A percentile compares a stretch with the other conserved stretches of the same genome.
Evolutionary conservation across 208 protist genomes (phyloP).

Genomic region (Wallacemonas sp.): DNA sequence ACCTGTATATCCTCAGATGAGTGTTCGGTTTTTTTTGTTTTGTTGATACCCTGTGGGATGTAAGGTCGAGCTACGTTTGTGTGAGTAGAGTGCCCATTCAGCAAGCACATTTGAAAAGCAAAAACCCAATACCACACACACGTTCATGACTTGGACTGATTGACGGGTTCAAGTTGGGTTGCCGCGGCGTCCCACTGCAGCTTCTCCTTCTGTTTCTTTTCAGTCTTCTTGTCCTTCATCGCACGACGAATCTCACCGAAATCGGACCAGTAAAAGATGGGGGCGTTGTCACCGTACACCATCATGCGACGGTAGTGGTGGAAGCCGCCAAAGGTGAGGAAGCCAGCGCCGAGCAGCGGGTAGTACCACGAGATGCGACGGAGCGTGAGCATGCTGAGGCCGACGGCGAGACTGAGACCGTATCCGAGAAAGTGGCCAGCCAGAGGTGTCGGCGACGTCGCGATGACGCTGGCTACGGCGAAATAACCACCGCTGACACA

Average conservation of each 20-base stretch:
- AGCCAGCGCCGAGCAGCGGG: slow-evolving; percentile 74
- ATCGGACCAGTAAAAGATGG: slow-evolving; percentile 81
- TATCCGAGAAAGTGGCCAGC: slow-evolving; percentile 75
- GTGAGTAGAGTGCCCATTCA: too few species aligned
- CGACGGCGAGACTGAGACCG: slow-evolving; percentile 57
- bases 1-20: too few species aligned
- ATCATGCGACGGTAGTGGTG: slow-evolving; percentile 89
- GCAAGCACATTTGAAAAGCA: too few species aligned
- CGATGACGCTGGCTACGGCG: slow-evolving; percentile 70
- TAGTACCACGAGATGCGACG: slow-evolving; percentile 86
- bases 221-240: slow-evolving; percentile 24
- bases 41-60: too few species aligned
- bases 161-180: too few species aligned
- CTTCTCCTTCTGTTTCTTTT: slow-evolving; percentile 3
- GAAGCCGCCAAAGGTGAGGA: slow-evolving; percentile 79
- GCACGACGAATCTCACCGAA: slow-evolving; percentile 49
- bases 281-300: slow-evolving; percentile 85
- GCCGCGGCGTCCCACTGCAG: slow-evolving; percentile 13
- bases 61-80: too few species aligned
- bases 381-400: slow-evolving; percentile 68
- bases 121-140: too few species aligned
- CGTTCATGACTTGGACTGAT: too few species aligned
- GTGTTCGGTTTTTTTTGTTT: too few species aligned
- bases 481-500: slow-evolving; percentile 72
- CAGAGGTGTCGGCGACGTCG: slow-evolving; percentile 49